These are phyloP conservation scores for Penicillium robsamsonii DNA, from an alignment of 495 filamentous ascomycete species.

Conservation along the genomic window DNA sequence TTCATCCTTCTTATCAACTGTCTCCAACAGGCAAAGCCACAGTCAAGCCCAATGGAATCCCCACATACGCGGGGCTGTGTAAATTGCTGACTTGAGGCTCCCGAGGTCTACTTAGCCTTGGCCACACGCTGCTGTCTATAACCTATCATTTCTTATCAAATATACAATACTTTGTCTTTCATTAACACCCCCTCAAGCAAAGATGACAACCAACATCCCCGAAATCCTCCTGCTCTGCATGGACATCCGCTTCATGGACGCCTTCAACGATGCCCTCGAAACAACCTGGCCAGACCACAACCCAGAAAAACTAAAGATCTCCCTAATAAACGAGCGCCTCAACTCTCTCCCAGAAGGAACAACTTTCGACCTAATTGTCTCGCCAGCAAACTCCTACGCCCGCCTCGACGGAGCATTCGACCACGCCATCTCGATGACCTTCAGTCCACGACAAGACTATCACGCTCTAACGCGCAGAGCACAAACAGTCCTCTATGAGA, in stretches of 20 bases:
- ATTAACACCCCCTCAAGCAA: neutral
- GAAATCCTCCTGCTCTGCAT: slow-evolving; percentile 41
- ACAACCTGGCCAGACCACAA: slow-evolving; percentile 21
- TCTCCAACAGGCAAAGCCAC: neutral
- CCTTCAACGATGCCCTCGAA: slow-evolving; percentile 28
- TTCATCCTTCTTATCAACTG: neutral
- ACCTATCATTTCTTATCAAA: neutral
- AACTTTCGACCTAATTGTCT: slow-evolving; percentile 49
- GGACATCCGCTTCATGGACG: slow-evolving; percentile 27
- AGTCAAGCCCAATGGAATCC: neutral
- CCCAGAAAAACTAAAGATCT: slow-evolving; percentile 26
- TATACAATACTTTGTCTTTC: neutral
- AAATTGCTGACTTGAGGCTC: neutral
- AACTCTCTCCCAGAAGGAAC: slow-evolving; percentile 23
- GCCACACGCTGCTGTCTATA: neutral
- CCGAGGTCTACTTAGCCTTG: neutral
- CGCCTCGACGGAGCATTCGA: slow-evolving; percentile 54
- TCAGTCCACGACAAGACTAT: slow-evolving; percentile 45
- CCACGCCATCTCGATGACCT: slow-evolving; percentile 49
- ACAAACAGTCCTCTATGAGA: slow-evolving; percentile 43
- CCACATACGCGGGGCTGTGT: neutral
- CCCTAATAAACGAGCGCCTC: slow-evolving; percentile 37
- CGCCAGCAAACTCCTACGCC: slow-evolving; percentile 53
- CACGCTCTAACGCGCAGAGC: slow-evolving; percentile 42
- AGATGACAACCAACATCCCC: slow-evolving; percentile 36